These are phyloP conservation scores for Boletus huronensis DNA, from an alignment of 768 basidiomycete species.

Conservation along the genomic window DNA sequence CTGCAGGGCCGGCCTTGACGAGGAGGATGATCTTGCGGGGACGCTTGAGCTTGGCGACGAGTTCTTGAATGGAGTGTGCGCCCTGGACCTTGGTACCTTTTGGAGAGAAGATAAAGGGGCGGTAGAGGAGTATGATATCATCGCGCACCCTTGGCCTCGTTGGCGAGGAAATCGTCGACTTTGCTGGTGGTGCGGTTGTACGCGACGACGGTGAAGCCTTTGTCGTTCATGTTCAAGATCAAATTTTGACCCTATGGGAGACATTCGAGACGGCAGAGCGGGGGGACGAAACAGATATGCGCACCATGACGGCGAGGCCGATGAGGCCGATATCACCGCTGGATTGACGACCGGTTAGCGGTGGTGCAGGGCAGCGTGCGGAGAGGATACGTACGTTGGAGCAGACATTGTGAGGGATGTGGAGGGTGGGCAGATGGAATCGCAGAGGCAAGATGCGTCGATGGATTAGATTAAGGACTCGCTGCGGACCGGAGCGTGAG, in stretches of 20 bases:
- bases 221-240: conserved; percentile 99
- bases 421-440: conserved; percentile 28
- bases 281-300: conserved; percentile 21
- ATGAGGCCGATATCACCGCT: conserved; percentile 98
- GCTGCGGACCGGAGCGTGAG: conserved; percentile 19
- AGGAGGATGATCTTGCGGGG: conserved; percentile 98
- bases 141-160: conserved; percentile 91
- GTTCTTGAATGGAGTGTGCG: conserved; percentile 90
- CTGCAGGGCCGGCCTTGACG: conserved; percentile 95
- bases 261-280: conserved; percentile 7
- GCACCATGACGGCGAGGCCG: conserved; percentile 97
- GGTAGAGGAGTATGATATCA: conserved; percentile 26
- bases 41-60: conserved; percentile 85
- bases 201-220: conserved; percentile 95
- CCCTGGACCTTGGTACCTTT: conserved; percentile 93
- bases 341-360: conserved; percentile 20
- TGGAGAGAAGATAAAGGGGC: conserved; percentile 17
- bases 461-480: conserved; percentile 27
- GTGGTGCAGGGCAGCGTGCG: conserved; percentile 1
- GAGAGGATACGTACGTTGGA: conserved; percentile 46
- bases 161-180: conserved; percentile 91
- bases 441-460: conserved; percentile 20
- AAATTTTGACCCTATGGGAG: conserved; percentile 82
- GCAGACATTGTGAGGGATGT: conserved; percentile 39
- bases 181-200: conserved; percentile 98